A percentile compares a stretch with the other conserved stretches of the same genome.
phyloP scores from a whole-genome alignment of 306 rosid species.

The Ochetophila trinervis region DNA sequence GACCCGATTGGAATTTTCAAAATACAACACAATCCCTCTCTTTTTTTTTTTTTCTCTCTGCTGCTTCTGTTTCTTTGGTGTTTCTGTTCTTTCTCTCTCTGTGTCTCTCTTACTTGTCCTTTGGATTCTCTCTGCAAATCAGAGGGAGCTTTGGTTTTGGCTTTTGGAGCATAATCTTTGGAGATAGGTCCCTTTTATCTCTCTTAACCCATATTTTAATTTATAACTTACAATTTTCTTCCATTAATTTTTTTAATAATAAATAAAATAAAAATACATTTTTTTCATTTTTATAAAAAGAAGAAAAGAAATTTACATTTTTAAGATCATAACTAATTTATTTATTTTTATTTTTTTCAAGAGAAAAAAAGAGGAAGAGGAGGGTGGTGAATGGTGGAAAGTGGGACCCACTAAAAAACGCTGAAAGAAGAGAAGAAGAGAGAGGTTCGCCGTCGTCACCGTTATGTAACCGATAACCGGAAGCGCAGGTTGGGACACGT shows the following conservation, averaged over 20 bases:
- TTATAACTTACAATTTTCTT: slow-evolving; percentile 10
- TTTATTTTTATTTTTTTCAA: neutral
- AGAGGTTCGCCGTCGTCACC: slow-evolving; percentile 30
- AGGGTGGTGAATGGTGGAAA: slow-evolving; percentile 11
- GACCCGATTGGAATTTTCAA: slow-evolving; percentile 44
- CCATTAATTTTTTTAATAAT: neutral
- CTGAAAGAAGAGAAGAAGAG: neutral
- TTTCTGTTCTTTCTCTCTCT: slow-evolving; percentile 29
- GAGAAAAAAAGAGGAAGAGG: slow-evolving; percentile 1
- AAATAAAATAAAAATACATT: neutral
- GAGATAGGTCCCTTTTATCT: slow-evolving; percentile 33
- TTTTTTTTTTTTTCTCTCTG: slow-evolving; percentile 26
- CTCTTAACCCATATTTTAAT: slow-evolving; percentile 44
- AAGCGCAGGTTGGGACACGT: slow-evolving; percentile 42
- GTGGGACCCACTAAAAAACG: slow-evolving; percentile 36
- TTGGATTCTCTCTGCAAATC: slow-evolving; percentile 68
- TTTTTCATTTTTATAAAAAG: neutral
- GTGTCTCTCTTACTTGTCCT: slow-evolving; percentile 27
- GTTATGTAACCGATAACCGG: slow-evolving; percentile 33
- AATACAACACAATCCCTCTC: slow-evolving; percentile 26
- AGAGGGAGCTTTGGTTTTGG: slow-evolving; percentile 40
- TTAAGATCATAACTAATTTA: neutral
- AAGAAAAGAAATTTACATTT: no score
- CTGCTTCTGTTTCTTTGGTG: slow-evolving; percentile 13
- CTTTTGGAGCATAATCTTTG: slow-evolving; percentile 49